A percentile compares a stretch with the other conserved stretches of the same genome.
phyloP scores from a whole-genome alignment of 257 asterid genomes.

The Gentiana macrophylla region DNA sequence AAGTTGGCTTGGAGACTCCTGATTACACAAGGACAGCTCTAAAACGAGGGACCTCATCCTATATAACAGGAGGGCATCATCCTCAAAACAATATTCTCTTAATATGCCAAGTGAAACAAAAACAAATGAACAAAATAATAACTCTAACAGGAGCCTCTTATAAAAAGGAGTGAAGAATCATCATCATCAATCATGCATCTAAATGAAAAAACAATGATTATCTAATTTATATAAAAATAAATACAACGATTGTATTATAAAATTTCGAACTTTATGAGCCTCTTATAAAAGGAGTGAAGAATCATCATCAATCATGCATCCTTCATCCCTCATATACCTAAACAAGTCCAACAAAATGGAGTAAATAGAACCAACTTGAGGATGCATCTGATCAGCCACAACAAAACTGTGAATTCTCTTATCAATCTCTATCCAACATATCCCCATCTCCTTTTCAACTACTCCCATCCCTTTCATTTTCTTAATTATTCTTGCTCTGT shows the following conservation, averaged over 20 bases:
- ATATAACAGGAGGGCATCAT: no score
- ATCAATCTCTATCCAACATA: constrained; percentile 74
- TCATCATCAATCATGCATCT: no score
- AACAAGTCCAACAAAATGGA: constrained; percentile 24
- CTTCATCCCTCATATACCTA: constrained; percentile 61
- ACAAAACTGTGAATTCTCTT: constrained; percentile 49
- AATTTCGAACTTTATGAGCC: background rate
- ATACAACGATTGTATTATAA: background rate
- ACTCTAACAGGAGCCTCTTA: no score
- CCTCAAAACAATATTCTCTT: no score
- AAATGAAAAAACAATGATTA: no score
- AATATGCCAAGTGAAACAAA: no score
- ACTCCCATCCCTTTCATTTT: constrained; percentile 63
- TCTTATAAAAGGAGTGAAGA: constrained; percentile 3
- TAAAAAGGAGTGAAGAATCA: no score
- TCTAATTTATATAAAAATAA: background rate
- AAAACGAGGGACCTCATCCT: no score
- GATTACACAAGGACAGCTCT: no score
- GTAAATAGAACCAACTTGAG: constrained; percentile 29
- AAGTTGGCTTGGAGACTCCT: no score
- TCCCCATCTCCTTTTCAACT: constrained; percentile 46
- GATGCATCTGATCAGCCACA: constrained; percentile 70
- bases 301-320: constrained; percentile 10
- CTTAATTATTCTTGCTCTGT: constrained; percentile 54
- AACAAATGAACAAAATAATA: no score